A percentile compares a stretch with the other conserved stretches of the same genome.
phyloP scores from a whole-genome alignment of 192 early-diverging fungal species.

The Radiomyces spectabilis region DNA sequence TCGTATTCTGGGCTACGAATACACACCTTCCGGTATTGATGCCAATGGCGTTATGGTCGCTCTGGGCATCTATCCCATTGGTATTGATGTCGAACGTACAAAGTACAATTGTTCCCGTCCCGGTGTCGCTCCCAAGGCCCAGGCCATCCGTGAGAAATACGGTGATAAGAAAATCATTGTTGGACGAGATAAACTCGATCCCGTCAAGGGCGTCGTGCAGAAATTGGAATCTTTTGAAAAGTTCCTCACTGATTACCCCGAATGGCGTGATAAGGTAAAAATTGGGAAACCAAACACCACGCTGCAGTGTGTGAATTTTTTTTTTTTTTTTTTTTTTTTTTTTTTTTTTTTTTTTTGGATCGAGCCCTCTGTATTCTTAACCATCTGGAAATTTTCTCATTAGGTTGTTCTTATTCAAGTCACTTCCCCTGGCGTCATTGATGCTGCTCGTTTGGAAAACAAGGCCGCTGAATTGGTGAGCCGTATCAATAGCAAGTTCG shows the following conservation, averaged over 20 bases:
- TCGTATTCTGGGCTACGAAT: constrained; percentile 88
- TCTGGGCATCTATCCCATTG: constrained; percentile 92
- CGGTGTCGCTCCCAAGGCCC: constrained; percentile 71
- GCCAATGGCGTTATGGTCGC: constrained; percentile 67
- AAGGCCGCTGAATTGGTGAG: constrained; percentile 88
- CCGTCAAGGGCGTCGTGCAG: constrained; percentile 89
- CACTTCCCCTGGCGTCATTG: constrained; percentile 76
- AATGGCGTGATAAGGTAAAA: constrained; percentile 73
- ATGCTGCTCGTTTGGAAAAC: constrained; percentile 60
- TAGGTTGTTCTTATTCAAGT: constrained; percentile 91
- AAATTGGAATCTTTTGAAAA: constrained; percentile 93
- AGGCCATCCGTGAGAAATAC: constrained; percentile 75
- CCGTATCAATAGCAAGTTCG: constrained; percentile 91
- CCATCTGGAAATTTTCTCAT: no score
- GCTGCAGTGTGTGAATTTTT: background rate
- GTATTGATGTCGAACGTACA: constrained; percentile 83
- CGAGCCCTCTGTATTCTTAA: no score
- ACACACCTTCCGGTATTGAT: constrained; percentile 84
- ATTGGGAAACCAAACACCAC: constrained; percentile 28
- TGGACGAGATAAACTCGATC: constrained; percentile 93
- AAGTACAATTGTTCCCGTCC: constrained; percentile 53
- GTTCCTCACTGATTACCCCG: constrained; percentile 83
- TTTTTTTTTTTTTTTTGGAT: no score
- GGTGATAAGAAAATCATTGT: constrained; percentile 89
- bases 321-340: background rate